These are phyloP conservation scores for Tuber brumale DNA, from an alignment of 495 filamentous ascomycete species.

Conservation along the genomic window DNA sequence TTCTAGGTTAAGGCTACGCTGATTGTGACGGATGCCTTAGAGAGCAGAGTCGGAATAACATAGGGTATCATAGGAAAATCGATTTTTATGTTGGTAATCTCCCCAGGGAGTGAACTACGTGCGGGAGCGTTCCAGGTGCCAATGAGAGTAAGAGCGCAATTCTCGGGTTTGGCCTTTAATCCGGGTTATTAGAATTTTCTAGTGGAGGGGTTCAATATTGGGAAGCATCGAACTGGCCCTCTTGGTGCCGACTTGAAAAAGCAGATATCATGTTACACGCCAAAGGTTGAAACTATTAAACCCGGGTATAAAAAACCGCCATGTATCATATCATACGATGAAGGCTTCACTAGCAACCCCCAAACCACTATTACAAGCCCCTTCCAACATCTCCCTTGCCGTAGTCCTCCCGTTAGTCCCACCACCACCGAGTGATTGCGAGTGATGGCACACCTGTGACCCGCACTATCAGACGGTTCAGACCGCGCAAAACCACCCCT, in stretches of 20 bases:
- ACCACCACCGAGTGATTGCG: neutral
- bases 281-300: neutral
- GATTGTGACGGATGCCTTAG: neutral
- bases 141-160: neutral
- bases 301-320: neutral
- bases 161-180: neutral
- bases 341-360: neutral
- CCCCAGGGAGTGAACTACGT: neutral
- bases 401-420: neutral
- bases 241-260: neutral
- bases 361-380: neutral
- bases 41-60: neutral
- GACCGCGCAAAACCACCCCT: neutral
- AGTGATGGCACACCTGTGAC: neutral
- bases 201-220: neutral
- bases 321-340: neutral
- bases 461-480: neutral
- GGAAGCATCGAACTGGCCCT: neutral
- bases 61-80: neutral
- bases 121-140: neutral
- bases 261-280: neutral
- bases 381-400: neutral
- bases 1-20: neutral
- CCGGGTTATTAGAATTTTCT: neutral
- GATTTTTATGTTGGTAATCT: neutral